Base-by-base conservation (phyloP, 2,329 filamentous ascomycete genomes). In the Apiospora koreana region DNA sequence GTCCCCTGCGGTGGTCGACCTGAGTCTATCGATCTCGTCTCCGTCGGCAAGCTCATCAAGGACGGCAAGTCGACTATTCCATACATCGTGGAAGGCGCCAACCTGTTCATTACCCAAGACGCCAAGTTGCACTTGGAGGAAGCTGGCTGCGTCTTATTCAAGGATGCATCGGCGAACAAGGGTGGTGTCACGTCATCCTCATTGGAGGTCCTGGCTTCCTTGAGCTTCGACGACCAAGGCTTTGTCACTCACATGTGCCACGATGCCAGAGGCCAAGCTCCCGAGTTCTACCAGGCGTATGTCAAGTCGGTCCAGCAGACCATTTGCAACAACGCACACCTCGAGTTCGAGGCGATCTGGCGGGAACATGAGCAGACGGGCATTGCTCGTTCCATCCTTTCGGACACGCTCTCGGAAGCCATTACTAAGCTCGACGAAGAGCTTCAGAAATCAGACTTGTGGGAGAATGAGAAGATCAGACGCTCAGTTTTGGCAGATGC, bases 281-380 rank as follows among this genome's bases (percentile, higher is more conserved):
- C 96, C 0, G 88, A 91, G 67, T 99, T 99, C 86, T 99, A 99
- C 88, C 87, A 95, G 79, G 89, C 90, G 58, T 99, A 99, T 77
- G 96, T 99, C 76, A 93, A 92, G 80, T 89, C 94, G 78, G 96
- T 99, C 2, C 96, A 99, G 83, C 88, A 89, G 73, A 94, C 92
- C 78, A 98, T 99, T 80, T 90, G 93, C 81, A 91, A 94, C 76
- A 99, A 99, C 76, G 96, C 96, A 2, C 86, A 90, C 21, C 90
- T 99, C 45, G 96, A 99, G 82, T 99, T 99, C 76, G 96, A 99
- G 84, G 96, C 96, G 58, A 97, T 99, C 83, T 99, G 96, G 96
- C 91, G 94, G 74, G 96, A 99, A 82, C 90, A 97, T 79, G 91
- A 96, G 82, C 83, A 91, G 79, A 97, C 93, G 1, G 93, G 94